Conservation (phyloP, 1,284 basidiomycete species). For the Ganoderma sp. region DNA sequence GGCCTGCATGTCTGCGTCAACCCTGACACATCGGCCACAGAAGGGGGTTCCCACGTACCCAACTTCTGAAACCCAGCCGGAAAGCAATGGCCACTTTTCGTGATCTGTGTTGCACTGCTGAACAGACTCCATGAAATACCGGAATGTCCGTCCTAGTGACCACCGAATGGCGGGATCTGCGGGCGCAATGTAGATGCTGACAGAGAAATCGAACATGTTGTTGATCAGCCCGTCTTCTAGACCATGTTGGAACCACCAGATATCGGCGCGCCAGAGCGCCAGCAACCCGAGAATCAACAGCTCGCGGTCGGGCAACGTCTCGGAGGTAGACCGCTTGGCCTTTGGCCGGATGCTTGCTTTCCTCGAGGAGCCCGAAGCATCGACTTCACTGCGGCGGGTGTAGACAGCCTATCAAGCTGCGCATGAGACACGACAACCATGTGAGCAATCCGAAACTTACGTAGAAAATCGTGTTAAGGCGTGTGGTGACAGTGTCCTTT, state of each 20-base stretch:
- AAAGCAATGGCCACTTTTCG: slow-evolving; percentile 41
- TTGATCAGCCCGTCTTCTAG: slow-evolving; percentile 45
- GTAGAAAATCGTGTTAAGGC: slow-evolving; percentile 61
- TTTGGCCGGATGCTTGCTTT: slow-evolving; percentile 63
- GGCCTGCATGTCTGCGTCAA: slow-evolving; percentile 49
- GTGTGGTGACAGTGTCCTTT: slow-evolving; percentile 49
- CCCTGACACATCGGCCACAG: slow-evolving; percentile 9
- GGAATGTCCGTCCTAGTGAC: slow-evolving; percentile 56
- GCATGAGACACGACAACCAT: slow-evolving; percentile 11
- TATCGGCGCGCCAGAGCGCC: slow-evolving; percentile 67
- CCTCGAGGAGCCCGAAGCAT: slow-evolving; percentile 59
- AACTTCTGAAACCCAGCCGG: slow-evolving; percentile 44
- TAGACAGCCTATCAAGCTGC: slow-evolving; percentile 42
- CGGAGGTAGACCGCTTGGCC: slow-evolving; percentile 59
- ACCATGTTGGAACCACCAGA: slow-evolving; percentile 54
- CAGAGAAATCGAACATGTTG: slow-evolving; percentile 51
- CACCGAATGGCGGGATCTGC: slow-evolving; percentile 70
- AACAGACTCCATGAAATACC: slow-evolving; percentile 52
- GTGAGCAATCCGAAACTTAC: slow-evolving; percentile 44
- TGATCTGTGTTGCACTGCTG: slow-evolving; percentile 51
- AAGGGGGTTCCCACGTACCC: slow-evolving; percentile 39
- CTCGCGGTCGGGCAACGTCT: slow-evolving; percentile 68
- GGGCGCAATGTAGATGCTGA: slow-evolving; percentile 65
- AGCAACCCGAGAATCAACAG: slow-evolving; percentile 69
- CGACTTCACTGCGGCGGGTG: slow-evolving; percentile 60